Percentiles rank a stretch among this genome's conserved stretches.
phyloP scores from a whole-genome alignment of 495 filamentous ascomycete genomes.

The Viridothelium virens region DNA sequence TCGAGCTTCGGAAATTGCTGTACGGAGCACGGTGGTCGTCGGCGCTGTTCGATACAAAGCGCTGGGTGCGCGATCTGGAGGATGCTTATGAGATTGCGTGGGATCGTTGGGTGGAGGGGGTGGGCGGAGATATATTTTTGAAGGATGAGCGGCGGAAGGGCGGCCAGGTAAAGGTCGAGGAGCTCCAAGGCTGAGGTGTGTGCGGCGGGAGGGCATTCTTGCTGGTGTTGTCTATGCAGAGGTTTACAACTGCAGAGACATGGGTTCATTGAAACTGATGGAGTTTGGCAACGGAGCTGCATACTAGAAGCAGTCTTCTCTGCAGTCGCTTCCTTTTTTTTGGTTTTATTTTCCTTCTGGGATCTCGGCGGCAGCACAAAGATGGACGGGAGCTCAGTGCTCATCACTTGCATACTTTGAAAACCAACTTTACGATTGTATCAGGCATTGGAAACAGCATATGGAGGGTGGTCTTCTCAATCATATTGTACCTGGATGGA shows the following conservation, averaged over 20 bases:
- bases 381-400: neutral
- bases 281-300: too few relatives aligned
- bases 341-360: neutral
- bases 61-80: slow-evolving; percentile 92
- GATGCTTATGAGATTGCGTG: slow-evolving; percentile 81
- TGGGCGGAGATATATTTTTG: slow-evolving; percentile 81
- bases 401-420: neutral
- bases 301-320: too few relatives aligned
- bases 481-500: neutral
- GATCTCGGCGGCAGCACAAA: neutral
- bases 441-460: neutral
- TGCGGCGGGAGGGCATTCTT: neutral
- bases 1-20: slow-evolving; percentile 68
- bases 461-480: neutral
- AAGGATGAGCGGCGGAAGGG: slow-evolving; percentile 7
- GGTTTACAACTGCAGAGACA: too few relatives aligned
- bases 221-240: too few relatives aligned
- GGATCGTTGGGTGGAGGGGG: slow-evolving; percentile 75
- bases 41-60: slow-evolving; percentile 79
- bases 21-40: slow-evolving; percentile 76
- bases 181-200: neutral
- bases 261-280: neutral
- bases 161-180: neutral
- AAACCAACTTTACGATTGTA: too few relatives aligned
- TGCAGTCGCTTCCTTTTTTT: neutral